Evolutionary conservation across 345 rosid genomes (phyloP).

Genomic region (Eucalyptus sp.): DNA sequence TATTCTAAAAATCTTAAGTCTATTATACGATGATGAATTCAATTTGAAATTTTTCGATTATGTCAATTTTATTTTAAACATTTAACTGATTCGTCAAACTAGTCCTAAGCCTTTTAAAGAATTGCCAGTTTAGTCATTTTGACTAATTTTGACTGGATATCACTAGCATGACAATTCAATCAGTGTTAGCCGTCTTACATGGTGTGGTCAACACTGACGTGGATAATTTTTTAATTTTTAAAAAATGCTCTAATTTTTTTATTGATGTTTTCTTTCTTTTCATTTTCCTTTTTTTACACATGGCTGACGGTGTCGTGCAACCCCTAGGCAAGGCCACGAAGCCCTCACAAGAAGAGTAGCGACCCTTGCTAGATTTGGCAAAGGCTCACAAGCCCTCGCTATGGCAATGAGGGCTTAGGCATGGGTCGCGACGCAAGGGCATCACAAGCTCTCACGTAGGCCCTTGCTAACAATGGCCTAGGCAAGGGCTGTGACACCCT

Average conservation of each 20-base stretch:
- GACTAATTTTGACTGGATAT: rapidly evolving
- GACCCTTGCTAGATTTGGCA: too few species aligned
- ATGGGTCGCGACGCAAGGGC: rapidly evolving
- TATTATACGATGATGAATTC: rapidly evolving
- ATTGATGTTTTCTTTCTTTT: too few species aligned
- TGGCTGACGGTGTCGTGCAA: rapidly evolving
- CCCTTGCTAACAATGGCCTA: rapidly evolving
- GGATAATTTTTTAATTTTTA: rapidly evolving
- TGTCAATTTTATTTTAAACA: too few species aligned
- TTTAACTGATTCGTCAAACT: rapidly evolving
- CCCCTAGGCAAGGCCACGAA: rapidly evolving
- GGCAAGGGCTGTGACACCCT: too few species aligned
- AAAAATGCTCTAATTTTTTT: too few species aligned
- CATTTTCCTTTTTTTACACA: too few species aligned
- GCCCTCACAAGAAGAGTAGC: rapidly evolving
- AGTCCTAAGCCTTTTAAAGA: too few species aligned
- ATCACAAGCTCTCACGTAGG: rapidly evolving
- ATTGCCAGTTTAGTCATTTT: too few species aligned
- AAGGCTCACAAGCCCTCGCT: too few species aligned
- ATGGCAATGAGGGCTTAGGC: rapidly evolving
- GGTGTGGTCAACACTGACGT: rapidly evolving
- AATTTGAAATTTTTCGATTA: rapidly evolving
- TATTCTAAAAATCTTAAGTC: rapidly evolving
- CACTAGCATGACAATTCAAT: rapidly evolving
- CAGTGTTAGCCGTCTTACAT: rapidly evolving